phyloP scores from a whole-genome alignment of 345 rosid species.

The Lumnitzera racemosa region DNA sequence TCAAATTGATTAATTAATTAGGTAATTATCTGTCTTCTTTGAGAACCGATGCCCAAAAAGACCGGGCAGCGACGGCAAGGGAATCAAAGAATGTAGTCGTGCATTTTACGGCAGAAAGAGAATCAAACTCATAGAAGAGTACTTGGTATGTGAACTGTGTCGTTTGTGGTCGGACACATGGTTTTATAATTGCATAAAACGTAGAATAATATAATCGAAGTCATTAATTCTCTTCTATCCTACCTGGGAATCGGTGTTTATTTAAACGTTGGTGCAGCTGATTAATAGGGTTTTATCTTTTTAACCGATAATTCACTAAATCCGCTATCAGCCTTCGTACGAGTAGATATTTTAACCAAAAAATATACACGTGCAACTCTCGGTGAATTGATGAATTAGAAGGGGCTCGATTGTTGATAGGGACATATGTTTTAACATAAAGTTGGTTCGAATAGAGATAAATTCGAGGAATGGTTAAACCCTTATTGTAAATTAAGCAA shows the following conservation, averaged over 20 bases:
- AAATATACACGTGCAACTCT: too few species aligned
- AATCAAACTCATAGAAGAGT: slow-evolving; percentile 1
- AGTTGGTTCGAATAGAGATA: too few species aligned
- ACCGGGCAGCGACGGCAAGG: slow-evolving; percentile 5
- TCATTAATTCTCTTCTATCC: slow-evolving; percentile 4
- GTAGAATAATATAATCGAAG: not conserved
- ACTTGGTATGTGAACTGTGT: not conserved
- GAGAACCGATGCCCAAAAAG: not conserved
- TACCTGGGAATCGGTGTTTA: slow-evolving; percentile 12
- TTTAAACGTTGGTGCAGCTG: not conserved
- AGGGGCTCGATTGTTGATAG: too few species aligned
- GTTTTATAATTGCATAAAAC: not conserved
- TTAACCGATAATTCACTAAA: too few species aligned
- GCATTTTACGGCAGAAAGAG: slow-evolving; percentile 1
- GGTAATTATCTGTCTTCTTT: not conserved
- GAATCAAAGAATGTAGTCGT: slow-evolving; percentile 3
- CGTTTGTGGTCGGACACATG: slow-evolving; percentile 19
- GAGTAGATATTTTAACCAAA: too few species aligned
- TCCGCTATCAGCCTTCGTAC: too few species aligned
- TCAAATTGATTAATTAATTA: not conserved
- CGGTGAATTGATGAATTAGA: too few species aligned
- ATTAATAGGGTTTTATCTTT: not conserved
- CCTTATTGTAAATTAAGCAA: too few species aligned
- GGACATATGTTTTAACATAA: too few species aligned
- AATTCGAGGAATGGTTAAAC: too few species aligned